Evolutionary conservation across 106 monocot genomes (phyloP).

Genomic region (Phalaenopsis aphrodite): DNA sequence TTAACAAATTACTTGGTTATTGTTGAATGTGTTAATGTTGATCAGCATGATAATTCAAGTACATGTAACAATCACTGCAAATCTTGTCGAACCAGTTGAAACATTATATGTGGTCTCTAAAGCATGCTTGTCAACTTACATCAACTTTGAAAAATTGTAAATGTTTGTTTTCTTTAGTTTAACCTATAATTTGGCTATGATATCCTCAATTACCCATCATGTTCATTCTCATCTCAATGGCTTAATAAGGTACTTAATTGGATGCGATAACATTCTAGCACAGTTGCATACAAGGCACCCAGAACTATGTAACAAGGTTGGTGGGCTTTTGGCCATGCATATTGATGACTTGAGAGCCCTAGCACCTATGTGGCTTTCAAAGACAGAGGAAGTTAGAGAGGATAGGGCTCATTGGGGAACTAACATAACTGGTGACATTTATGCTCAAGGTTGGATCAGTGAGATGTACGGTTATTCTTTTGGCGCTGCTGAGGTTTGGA

Average conservation of each 20-base stretch:
- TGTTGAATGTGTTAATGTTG: neutral
- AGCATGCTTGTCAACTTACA: neutral
- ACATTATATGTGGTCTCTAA: neutral
- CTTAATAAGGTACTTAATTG: conserved; percentile 62
- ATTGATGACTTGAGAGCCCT: conserved; percentile 86
- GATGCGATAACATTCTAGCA: conserved; percentile 94
- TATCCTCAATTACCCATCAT: neutral
- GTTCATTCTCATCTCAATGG: conserved; percentile 6
- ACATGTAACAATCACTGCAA: neutral
- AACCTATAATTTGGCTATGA: neutral
- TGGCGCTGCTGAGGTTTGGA: conserved; percentile 94
- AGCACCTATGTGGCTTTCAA: conserved; percentile 94
- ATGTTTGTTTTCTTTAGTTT: neutral
- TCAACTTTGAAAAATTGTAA: neutral
- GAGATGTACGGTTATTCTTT: conserved; percentile 99
- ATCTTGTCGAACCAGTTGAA: neutral
- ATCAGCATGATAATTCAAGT: neutral
- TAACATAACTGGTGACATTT: conserved; percentile 95
- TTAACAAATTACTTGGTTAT: neutral
- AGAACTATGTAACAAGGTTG: conserved; percentile 95
- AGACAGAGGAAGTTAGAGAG: conserved; percentile 92
- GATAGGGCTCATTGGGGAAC: conserved; percentile 88
- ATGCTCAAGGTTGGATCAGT: conserved; percentile 93
- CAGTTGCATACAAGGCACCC: conserved; percentile 82
- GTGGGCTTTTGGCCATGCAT: conserved; percentile 91